Conservation (phyloP, 352 stramenopile genomes). For the Peronospora destructor region DNA sequence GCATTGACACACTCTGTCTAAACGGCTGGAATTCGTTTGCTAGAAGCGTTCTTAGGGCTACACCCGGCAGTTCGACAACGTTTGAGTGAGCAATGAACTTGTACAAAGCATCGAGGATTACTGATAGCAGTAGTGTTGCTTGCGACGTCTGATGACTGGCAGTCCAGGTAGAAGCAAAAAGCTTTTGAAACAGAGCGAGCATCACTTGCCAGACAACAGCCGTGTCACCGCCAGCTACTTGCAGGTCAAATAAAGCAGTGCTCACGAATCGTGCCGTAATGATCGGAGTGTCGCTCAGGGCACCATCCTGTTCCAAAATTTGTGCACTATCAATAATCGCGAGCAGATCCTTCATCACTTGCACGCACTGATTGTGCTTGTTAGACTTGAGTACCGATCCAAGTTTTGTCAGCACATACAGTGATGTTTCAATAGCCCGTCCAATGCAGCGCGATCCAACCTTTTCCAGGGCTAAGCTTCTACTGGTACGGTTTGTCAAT, state of each 20-base stretch:
- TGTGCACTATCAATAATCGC: slow-evolving; percentile 17
- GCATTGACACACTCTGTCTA: slow-evolving; percentile 10
- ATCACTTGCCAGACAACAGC: slow-evolving; percentile 40
- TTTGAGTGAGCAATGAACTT: slow-evolving; percentile 44
- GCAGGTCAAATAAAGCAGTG: slow-evolving; percentile 37
- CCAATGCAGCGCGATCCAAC: slow-evolving; percentile 10
- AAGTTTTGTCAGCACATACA: slow-evolving; percentile 41
- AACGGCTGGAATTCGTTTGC: slow-evolving; percentile 19
- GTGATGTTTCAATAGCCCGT: slow-evolving; percentile 22
- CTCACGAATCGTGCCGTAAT: slow-evolving; percentile 36
- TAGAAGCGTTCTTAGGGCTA: slow-evolving; percentile 12
- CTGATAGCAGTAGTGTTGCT: slow-evolving; percentile 24
- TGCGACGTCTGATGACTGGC: slow-evolving; percentile 5
- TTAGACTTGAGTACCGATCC: slow-evolving; percentile 42
- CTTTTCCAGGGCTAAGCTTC: slow-evolving; percentile 13
- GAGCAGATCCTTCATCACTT: slow-evolving; percentile 45
- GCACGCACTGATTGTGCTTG: slow-evolving; percentile 46
- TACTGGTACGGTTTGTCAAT: slow-evolving; percentile 4
- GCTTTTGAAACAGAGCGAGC: slow-evolving; percentile 30
- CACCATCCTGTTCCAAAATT: slow-evolving; percentile 1
- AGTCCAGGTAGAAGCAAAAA: slow-evolving; percentile 29
- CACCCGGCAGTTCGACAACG: slow-evolving; percentile 14
- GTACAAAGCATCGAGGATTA: slow-evolving; percentile 41
- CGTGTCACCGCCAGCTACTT: slow-evolving; percentile 34
- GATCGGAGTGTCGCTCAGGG: slow-evolving; percentile 10